phyloP scores from a whole-genome alignment of 1,139 yeast species.

The Blastobotrys arbuscula region DNA sequence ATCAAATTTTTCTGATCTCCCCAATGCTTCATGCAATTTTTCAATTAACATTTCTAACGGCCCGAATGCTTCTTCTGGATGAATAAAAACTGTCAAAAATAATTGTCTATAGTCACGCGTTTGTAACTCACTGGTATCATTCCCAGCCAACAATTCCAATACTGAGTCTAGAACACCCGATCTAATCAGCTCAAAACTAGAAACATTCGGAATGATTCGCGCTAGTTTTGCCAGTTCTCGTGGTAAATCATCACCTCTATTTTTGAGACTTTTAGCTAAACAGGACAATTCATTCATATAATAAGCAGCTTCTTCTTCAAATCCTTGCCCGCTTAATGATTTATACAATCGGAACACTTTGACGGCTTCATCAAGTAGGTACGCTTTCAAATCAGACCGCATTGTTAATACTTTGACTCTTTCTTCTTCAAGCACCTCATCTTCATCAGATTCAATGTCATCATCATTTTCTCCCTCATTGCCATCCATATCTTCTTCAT shows the following conservation, averaged over 20 bases:
- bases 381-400: constrained; percentile 23
- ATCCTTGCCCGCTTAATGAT: constrained; percentile 26
- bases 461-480: constrained; percentile 20
- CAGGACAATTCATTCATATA: constrained; percentile 19
- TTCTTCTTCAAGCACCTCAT: constrained; percentile 24
- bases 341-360: constrained; percentile 16
- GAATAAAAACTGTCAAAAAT: constrained; percentile 46
- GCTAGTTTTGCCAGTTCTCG: constrained; percentile 45
- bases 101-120: constrained; percentile 29
- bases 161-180: constrained; percentile 59
- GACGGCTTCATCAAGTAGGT: constrained; percentile 18
- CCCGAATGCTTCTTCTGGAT: constrained; percentile 24
- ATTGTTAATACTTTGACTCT: background rate
- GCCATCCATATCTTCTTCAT: constrained; percentile 23
- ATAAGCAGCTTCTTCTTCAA: constrained; percentile 27
- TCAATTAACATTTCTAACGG: constrained; percentile 41
- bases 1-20: constrained; percentile 72
- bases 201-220: constrained; percentile 38
- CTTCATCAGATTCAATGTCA: constrained; percentile 18
- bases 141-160: constrained; percentile 37
- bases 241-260: constrained; percentile 22
- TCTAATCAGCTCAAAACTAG: constrained; percentile 71
- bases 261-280: constrained; percentile 17
- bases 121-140: background rate
- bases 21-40: constrained; percentile 67